A percentile compares a stretch with the other conserved stretches of the same genome.
Evolutionary conservation across 371 early-diverging fungal species (phyloP).

Genomic region (Mucor circinelloides): DNA sequence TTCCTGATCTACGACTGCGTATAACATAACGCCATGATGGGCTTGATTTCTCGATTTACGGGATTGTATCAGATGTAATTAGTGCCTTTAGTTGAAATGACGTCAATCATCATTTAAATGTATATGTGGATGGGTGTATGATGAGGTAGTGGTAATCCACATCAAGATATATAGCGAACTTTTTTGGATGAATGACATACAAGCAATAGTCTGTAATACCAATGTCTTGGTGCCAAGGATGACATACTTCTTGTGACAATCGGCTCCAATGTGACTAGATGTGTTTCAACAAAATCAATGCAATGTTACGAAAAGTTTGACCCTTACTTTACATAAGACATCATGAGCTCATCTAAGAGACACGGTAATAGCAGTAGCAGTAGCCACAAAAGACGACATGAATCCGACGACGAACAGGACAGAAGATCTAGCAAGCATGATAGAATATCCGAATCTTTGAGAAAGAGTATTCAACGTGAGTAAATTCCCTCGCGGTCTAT

Average conservation of each 20-base stretch:
- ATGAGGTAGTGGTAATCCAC: background rate
- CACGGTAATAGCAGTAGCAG: background rate
- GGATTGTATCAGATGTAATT: background rate
- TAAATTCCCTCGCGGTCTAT: too few relatives aligned
- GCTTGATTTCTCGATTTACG: background rate
- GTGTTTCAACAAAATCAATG: background rate
- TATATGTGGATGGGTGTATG: background rate
- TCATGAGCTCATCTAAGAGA: slow-evolving; percentile 4
- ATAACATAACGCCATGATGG: background rate
- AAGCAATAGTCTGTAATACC: background rate
- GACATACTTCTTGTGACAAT: background rate
- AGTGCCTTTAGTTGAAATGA: background rate
- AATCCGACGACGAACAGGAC: background rate
- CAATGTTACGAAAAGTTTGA: background rate
- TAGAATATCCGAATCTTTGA: background rate
- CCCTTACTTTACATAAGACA: background rate
- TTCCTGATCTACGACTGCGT: background rate
- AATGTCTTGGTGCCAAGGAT: background rate
- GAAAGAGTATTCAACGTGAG: background rate
- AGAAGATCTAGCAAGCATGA: background rate
- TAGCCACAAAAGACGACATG: background rate
- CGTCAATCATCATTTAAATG: background rate
- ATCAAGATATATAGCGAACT: background rate
- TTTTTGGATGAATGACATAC: background rate
- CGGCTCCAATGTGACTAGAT: background rate